Conservation (phyloP, 306 rosid species). For the Dicorynia guianensis region DNA sequence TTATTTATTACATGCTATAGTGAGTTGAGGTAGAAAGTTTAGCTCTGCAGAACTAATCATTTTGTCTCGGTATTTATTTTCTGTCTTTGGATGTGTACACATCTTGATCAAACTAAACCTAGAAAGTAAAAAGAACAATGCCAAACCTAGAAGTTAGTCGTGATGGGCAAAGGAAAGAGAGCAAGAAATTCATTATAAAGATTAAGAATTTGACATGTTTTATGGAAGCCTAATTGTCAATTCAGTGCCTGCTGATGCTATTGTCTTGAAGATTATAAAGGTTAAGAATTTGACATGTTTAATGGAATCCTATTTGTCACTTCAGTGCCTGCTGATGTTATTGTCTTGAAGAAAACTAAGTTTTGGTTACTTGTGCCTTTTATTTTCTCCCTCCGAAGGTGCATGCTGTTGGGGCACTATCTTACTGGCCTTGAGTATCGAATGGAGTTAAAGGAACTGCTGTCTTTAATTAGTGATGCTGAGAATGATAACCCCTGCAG, state of each 20-base stretch:
- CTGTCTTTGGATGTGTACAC: not conserved
- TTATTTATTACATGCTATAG: constrained; percentile 9
- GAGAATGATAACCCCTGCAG: constrained; percentile 52
- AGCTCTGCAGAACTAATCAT: not conserved
- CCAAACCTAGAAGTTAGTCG: not conserved
- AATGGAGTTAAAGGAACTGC: constrained; percentile 75
- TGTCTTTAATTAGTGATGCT: constrained; percentile 57
- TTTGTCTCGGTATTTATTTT: not conserved
- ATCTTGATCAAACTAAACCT: not conserved
- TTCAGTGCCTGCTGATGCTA: no score
- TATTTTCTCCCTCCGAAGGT: constrained; percentile 54
- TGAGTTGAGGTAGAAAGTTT: not conserved
- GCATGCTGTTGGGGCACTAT: constrained; percentile 93
- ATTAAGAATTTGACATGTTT: not conserved
- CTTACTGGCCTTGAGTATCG: constrained; percentile 91
- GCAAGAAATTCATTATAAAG: constrained; percentile 8
- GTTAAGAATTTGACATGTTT: no score
- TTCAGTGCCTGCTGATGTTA: constrained; percentile 31
- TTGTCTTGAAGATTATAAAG: no score
- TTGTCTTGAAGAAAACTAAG: constrained; percentile 16
- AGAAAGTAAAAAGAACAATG: not conserved
- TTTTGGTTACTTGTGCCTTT: constrained; percentile 9
- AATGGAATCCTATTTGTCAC: not conserved
- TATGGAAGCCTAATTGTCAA: no score
- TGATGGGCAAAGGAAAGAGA: not conserved